Percentiles rank a stretch among this genome's conserved stretches.
These are phyloP conservation scores for Moesziomyces globuligerus DNA, from an alignment of 1,284 basidiomycete species.

Conservation along the genomic window DNA sequence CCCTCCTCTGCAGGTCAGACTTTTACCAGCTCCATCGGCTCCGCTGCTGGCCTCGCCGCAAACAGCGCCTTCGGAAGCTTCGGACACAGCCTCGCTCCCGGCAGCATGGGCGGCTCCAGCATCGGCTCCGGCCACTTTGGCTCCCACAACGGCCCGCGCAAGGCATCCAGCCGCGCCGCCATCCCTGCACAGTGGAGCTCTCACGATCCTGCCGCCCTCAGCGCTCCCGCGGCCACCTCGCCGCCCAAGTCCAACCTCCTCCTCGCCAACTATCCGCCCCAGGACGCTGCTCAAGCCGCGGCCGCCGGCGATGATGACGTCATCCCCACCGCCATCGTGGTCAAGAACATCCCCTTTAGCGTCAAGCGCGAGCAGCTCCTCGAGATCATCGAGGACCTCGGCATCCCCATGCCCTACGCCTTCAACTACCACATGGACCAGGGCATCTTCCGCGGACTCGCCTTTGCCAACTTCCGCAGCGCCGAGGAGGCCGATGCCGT, in stretches of 20 bases:
- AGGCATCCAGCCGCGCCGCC: slow-evolving; percentile 33
- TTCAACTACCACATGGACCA: slow-evolving; percentile 76
- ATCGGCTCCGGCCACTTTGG: slow-evolving; percentile 43
- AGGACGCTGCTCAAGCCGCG: background rate
- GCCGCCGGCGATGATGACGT: slow-evolving; percentile 82
- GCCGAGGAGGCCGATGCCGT: slow-evolving; percentile 91
- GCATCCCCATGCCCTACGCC: slow-evolving; percentile 97
- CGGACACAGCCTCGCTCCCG: slow-evolving; percentile 41
- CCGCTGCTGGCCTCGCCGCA: slow-evolving; percentile 31
- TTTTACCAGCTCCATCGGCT: slow-evolving; percentile 38
- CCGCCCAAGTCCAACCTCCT: slow-evolving; percentile 22
- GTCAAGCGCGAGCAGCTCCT: slow-evolving; percentile 95
- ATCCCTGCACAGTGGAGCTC: slow-evolving; percentile 49
- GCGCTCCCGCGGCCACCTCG: slow-evolving; percentile 24
- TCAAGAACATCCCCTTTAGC: slow-evolving; percentile 99
- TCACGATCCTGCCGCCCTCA: slow-evolving; percentile 32
- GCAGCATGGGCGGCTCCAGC: slow-evolving; percentile 30
- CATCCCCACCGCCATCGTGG: slow-evolving; percentile 98
- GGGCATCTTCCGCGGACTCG: slow-evolving; percentile 92
- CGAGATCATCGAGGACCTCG: slow-evolving; percentile 91
- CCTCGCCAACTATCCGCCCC: slow-evolving; percentile 14
- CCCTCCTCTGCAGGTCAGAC: slow-evolving; percentile 36
- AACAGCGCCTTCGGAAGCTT: slow-evolving; percentile 55
- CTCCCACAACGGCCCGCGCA: slow-evolving; percentile 26
- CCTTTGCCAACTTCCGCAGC: slow-evolving; percentile 97